These are phyloP conservation scores for Andrographis paniculata DNA, from an alignment of 305 asterid species.

Conservation along the genomic window DNA sequence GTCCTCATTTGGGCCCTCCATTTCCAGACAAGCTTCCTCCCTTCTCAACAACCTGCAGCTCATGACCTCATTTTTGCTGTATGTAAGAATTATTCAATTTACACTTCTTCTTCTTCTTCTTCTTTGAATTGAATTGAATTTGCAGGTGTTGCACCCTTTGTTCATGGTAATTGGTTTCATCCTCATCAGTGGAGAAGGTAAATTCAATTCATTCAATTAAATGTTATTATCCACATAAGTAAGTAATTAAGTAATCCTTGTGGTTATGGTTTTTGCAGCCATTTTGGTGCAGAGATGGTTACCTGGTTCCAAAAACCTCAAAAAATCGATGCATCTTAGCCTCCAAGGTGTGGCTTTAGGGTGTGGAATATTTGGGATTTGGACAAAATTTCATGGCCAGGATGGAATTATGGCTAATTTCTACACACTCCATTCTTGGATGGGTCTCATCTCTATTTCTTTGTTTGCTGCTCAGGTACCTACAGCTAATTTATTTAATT, in stretches of 20 bases:
- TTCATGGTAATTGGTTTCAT: conserved; percentile 89
- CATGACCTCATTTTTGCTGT: conserved; percentile 61
- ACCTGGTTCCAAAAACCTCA: conserved; percentile 74
- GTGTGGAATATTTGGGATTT: conserved; percentile 79
- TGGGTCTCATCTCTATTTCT: conserved; percentile 58
- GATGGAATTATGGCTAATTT: conserved; percentile 81
- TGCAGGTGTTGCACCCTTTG: conserved; percentile 80
- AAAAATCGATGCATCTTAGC: conserved; percentile 68
- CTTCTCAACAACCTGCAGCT: conserved; percentile 41
- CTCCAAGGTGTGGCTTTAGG: conserved; percentile 87
- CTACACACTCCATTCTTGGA: conserved; percentile 84
- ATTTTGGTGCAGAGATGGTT: conserved; percentile 82
- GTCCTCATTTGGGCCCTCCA: conserved; percentile 62
- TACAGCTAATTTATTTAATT: too few species aligned
- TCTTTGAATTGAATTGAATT: conserved; percentile 7
- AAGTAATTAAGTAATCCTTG: not conserved
- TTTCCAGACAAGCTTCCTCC: conserved; percentile 56
- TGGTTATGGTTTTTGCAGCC: conserved; percentile 32
- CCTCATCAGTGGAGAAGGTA: conserved; percentile 85
- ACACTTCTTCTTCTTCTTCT: not conserved
- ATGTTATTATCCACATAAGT: too few species aligned
- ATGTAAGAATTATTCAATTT: conserved; percentile 26
- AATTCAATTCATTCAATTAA: not conserved
- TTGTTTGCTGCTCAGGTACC: conserved; percentile 80
- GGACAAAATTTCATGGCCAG: conserved; percentile 72